These are phyloP conservation scores for Starmerella vaccinii DNA, from an alignment of 805 yeast species.

Conservation along the genomic window DNA sequence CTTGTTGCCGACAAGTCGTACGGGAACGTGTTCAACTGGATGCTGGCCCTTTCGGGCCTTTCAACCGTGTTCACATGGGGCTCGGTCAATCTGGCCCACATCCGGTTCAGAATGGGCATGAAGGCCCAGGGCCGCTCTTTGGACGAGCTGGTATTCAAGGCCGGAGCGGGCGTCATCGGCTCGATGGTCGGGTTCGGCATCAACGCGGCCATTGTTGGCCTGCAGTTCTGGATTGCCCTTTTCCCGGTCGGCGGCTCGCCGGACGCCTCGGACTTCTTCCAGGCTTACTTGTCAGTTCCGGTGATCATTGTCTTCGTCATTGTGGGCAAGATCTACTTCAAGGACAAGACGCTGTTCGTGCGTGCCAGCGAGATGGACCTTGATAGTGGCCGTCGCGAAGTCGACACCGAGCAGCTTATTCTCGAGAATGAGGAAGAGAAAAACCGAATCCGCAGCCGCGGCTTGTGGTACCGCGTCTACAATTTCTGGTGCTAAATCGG, in stretches of 20 bases:
- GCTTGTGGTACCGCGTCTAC: constrained; percentile 7
- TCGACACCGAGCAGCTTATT: constrained; percentile 30
- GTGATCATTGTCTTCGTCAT: constrained; percentile 38
- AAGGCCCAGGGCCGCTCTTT: constrained; percentile 54
- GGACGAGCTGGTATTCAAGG: constrained; percentile 54
- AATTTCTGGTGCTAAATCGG: constrained; percentile 14
- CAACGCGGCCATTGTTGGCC: constrained; percentile 51
- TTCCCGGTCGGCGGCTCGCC: constrained; percentile 48
- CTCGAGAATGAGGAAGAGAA: constrained; percentile 6
- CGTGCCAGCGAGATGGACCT: constrained; percentile 46
- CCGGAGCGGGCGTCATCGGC: constrained; percentile 61
- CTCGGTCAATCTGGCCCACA: constrained; percentile 55
- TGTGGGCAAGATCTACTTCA: constrained; percentile 42
- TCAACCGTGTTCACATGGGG: constrained; percentile 77
- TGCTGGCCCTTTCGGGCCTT: constrained; percentile 66
- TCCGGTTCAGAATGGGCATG: constrained; percentile 58
- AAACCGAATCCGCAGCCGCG: constrained; percentile 1
- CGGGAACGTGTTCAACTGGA: constrained; percentile 52
- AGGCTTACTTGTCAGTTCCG: constrained; percentile 43
- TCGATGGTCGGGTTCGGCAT: constrained; percentile 52
- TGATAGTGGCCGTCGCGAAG: constrained; percentile 51
- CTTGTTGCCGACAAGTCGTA: constrained; percentile 51
- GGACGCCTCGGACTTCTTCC: constrained; percentile 39
- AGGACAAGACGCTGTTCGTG: constrained; percentile 33
- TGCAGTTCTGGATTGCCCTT: constrained; percentile 75